phyloP scores from a whole-genome alignment of 768 basidiomycete genomes.

The Clitopilus passeckerianus region DNA sequence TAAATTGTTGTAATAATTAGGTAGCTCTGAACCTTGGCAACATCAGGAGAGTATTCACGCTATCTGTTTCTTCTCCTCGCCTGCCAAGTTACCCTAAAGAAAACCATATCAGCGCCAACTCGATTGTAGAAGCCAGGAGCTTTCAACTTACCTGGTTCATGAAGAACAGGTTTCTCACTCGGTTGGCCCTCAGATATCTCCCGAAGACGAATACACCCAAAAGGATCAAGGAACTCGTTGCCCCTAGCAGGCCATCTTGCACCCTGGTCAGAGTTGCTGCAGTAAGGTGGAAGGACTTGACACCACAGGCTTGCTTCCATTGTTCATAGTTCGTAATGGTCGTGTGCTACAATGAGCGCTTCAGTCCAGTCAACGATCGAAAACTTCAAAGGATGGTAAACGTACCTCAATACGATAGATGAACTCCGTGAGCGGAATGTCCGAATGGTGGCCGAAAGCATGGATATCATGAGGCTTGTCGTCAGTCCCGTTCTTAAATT shows the following conservation, averaged over 20 bases:
- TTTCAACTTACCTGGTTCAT: no score
- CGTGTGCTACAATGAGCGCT: constrained; percentile 28
- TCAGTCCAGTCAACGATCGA: not conserved
- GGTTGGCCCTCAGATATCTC: constrained; percentile 30
- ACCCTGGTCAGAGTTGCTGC: constrained; percentile 30
- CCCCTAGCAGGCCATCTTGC: constrained; percentile 19
- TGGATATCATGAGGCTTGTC: constrained; percentile 62
- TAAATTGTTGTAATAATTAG: no score
- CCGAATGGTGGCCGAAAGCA: constrained; percentile 68
- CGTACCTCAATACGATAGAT: constrained; percentile 78
- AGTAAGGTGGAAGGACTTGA: constrained; percentile 15
- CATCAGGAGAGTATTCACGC: no score
- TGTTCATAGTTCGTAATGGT: constrained; percentile 52
- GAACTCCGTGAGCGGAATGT: constrained; percentile 82
- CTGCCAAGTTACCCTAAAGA: no score
- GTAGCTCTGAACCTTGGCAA: no score
- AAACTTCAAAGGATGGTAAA: constrained; percentile 2
- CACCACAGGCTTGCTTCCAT: constrained; percentile 44
- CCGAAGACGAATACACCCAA: constrained; percentile 30
- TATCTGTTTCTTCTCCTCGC: no score
- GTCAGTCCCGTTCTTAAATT: constrained; percentile 78
- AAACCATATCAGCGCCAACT: no score
- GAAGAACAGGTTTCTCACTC: not conserved
- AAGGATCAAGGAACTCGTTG: constrained; percentile 10
- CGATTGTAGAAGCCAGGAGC: no score